Evolutionary conservation across 768 basidiomycete genomes (phyloP), one percentile per base, ranked within the genome.

Genomic region (Glaciozyma antarctica): DNA sequence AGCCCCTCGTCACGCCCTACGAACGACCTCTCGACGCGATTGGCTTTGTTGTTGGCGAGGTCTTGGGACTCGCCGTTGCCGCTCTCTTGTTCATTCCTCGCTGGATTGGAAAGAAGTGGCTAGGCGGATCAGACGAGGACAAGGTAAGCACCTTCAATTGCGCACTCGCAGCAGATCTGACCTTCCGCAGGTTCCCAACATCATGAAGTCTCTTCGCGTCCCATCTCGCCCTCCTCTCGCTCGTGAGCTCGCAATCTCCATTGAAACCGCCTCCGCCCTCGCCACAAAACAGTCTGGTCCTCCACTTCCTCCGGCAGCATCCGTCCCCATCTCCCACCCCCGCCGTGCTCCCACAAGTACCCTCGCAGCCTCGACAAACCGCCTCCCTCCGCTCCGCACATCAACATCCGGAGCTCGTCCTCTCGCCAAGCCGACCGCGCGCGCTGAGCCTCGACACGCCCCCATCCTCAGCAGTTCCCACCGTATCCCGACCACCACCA

Each of bases 11-110:
- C 5, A 53, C 48, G 30, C 69, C 69, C 1, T 70, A 66, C 57
- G 69, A 70, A 32, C 62, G 62, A 0, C 65, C 69, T 7, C 60
- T 70, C 28, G 69, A 70, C 61, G 34, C 54, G 10, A 21, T 58
- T 24, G 63, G 59, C 12, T 70, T 66, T 54, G 60, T 66, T n/a
- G 5, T 49, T 0, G n/a, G 53, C 49, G 69, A 70, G 30, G 7
- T 58, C 17, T 32, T 66, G 63, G 62, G 66, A 34, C 24, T 70
- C 15, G n/a, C 19, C 8, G 0, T 64, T 30, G 52, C 30, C 5
- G 57, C 52, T 9, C 22, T 64, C 12, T 43, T 66, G 21, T 44
- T 63, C 56, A 3, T 43, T 5, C 68, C 68, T 13, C 49, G 45
- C 3, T 32, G 47, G 57, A 8, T 43, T 19, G 64, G 17, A 4